phyloP scores from a whole-genome alignment of 805 yeast genomes.

The Metschnikowia proteae region DNA sequence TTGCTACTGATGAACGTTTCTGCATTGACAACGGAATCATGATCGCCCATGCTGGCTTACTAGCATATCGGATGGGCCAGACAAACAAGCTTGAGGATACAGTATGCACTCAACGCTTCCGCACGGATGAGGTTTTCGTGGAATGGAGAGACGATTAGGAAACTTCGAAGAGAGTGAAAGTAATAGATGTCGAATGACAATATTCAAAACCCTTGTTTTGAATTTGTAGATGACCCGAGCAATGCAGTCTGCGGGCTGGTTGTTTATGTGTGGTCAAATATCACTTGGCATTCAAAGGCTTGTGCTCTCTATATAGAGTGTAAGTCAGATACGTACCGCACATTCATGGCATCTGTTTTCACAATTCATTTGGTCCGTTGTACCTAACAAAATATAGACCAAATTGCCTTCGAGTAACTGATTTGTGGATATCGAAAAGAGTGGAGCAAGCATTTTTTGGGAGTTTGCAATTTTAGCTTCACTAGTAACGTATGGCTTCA shows the following conservation, averaged over 20 bases:
- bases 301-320: background rate
- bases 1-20: conserved; percentile 93
- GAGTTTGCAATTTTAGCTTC: too few relatives aligned
- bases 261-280: conserved; percentile 17
- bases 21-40: conserved; percentile 98
- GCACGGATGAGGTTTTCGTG: conserved; percentile 91
- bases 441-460: too few relatives aligned
- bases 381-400: background rate
- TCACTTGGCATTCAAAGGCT: conserved; percentile 11
- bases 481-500: too few relatives aligned
- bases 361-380: background rate
- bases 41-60: conserved; percentile 97
- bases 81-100: conserved; percentile 58
- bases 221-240: conserved; percentile 12
- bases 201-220: background rate
- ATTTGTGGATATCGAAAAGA: too few relatives aligned
- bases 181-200: background rate
- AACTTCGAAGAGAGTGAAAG: too few relatives aligned
- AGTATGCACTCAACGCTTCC: conserved; percentile 86
- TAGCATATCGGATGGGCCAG: conserved; percentile 81
- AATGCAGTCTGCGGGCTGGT: background rate
- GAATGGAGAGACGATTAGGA: conserved; percentile 72
- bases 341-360: background rate
- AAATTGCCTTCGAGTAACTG: too few relatives aligned
- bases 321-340: conserved; percentile 21